Evolutionary conservation across 768 basidiomycete species (phyloP), one percentile per base, ranked within the genome.

Genomic region (Auricularia sp.): DNA sequence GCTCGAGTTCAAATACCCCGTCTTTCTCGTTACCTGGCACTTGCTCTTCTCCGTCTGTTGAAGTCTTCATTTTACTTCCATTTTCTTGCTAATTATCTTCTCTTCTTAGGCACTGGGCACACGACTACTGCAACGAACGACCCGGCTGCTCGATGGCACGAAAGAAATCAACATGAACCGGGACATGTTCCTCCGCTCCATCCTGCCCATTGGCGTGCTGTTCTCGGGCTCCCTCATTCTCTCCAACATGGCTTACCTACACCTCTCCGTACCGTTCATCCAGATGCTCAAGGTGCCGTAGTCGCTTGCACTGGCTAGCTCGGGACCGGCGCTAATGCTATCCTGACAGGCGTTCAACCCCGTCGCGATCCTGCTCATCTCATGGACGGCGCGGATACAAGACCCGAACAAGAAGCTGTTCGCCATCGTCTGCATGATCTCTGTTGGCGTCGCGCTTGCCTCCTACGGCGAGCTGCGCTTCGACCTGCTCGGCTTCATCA

Each of bases 181-280:
- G 74, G 81, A 88, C 51, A 83, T 87, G 79, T 96, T 91, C 73
- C 64, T 90, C 43, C 83, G 84, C 64, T 91, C 90, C 39, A 98
- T 98, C 68, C 80, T 98, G 14, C 96, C 96, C 23, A 96, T 98
- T 66, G 94, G 95, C 29, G 72, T 94, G 33, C 84, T 98, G 64
- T 98, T 98, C 82, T 91, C 89, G 42, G 96, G 88, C 33, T 93
- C 90, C 65, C 84, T 98, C 63, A 86, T 98, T 70, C 80, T 95
- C 65, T 89, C 87, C 77, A 98, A 98, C 76, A 90, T 89, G 1
- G 93, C 93, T 2, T 96, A 95, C 75, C 86, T 97, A 23, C 87
- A 92, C 70, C 84, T 98, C 68, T 88, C 87, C 68, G 92, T 96
- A 11, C 85, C 91, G 0, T 98, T 96, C 76, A 98, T 98, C 69